Evolutionary conservation across 176 grass and related monocot species (phyloP).

Genomic region (Elaeis guineensis): DNA sequence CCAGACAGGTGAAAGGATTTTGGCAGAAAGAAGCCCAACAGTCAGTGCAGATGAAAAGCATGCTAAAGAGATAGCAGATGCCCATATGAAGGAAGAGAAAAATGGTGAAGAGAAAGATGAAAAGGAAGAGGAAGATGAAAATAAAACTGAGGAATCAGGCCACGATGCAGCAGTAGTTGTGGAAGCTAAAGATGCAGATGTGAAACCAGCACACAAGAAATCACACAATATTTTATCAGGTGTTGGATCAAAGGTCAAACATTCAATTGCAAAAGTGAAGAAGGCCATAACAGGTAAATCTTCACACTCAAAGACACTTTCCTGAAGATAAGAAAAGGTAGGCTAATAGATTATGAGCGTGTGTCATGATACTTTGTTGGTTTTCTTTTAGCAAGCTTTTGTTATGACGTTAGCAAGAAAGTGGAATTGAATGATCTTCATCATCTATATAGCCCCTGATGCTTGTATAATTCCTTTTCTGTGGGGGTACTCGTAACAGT

Average conservation of each 20-base stretch:
- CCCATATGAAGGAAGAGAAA: constrained; percentile 24
- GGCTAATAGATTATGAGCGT: constrained; percentile 19
- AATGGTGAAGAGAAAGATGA: constrained; percentile 18
- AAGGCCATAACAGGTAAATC: constrained; percentile 82
- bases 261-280: constrained; percentile 77
- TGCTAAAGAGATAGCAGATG: constrained; percentile 16
- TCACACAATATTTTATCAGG: constrained; percentile 61
- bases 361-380: constrained; percentile 1
- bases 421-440: no score
- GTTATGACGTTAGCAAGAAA: no score
- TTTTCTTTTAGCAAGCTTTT: no score
- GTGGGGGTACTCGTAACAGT: no score
- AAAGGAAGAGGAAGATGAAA: constrained; percentile 31
- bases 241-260: constrained; percentile 83
- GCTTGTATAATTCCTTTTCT: no score
- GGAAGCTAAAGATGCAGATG: constrained; percentile 37
- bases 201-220: constrained; percentile 58
- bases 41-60: not conserved
- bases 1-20: constrained; percentile 23
- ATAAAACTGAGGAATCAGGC: constrained; percentile 17
- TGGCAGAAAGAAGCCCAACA: constrained; percentile 5
- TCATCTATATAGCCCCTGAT: no score
- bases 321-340: constrained; percentile 30
- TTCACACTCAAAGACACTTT: constrained; percentile 36
- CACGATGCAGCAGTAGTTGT: not conserved